Percentiles rank a stretch among this genome's conserved stretches.
phyloP scores from a whole-genome alignment of 2,329 filamentous ascomycete species.

The Apiospora pterosperma region DNA sequence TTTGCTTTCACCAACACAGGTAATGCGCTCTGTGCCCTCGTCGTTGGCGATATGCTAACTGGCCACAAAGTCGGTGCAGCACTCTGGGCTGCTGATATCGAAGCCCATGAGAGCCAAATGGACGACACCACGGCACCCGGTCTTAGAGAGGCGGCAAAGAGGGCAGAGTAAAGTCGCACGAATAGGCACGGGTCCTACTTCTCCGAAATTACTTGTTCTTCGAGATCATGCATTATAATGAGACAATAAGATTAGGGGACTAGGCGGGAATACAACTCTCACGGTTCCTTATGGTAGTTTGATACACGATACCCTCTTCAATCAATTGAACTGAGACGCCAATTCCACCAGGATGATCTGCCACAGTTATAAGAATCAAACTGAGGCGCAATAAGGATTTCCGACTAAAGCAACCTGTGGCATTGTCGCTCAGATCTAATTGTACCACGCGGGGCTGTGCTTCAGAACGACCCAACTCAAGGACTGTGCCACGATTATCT shows the following conservation, averaged over 20 bases:
- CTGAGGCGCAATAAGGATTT: neutral
- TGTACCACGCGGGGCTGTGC: neutral
- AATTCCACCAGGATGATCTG: neutral
- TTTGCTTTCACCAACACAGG: constrained; percentile 87
- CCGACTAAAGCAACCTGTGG: neutral
- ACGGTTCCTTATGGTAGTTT: neutral
- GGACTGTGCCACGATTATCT: neutral
- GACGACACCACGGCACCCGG: constrained; percentile 46
- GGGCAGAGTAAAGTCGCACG: constrained; percentile 37
- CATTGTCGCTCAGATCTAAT: neutral
- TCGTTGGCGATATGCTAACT: neutral
- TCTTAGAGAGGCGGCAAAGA: constrained; percentile 46
- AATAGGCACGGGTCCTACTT: constrained; percentile 16
- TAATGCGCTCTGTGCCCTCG: constrained; percentile 26
- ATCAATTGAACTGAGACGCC: neutral
- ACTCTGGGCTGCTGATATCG: constrained; percentile 89
- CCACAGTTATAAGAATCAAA: neutral
- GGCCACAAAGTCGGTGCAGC: constrained; percentile 70
- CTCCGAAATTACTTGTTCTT: constrained; percentile 21
- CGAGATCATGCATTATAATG: constrained; percentile 16
- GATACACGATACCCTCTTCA: neutral
- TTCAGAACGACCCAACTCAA: neutral
- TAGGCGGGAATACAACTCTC: neutral
- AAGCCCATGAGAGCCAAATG: constrained; percentile 51
- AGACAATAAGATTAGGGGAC: constrained; percentile 1